A percentile compares a stretch with the other conserved stretches of the same genome.
Conservation (phyloP, 1,284 basidiomycete species). For the Trametes versicolor region DNA sequence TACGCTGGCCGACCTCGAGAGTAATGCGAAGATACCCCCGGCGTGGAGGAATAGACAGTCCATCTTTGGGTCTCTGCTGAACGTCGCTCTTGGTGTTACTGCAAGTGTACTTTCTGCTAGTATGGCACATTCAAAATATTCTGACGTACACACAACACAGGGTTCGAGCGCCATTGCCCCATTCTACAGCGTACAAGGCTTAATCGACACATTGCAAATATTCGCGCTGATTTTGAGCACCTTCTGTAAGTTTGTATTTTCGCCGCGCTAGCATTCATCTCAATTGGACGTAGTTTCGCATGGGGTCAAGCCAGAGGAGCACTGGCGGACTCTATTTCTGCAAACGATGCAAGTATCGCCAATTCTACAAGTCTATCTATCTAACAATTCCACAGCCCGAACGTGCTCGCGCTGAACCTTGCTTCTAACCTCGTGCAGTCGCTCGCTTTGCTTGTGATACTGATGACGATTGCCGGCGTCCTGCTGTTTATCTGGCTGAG, state of each 20-base stretch:
- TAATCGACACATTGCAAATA: constrained; percentile 73
- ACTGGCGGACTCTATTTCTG: constrained; percentile 67
- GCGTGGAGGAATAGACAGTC: constrained; percentile 64
- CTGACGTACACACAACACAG: constrained; percentile 43
- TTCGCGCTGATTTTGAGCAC: constrained; percentile 75
- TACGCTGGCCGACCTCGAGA: constrained; percentile 67
- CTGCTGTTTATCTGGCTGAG: constrained; percentile 67
- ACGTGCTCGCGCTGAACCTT: constrained; percentile 75
- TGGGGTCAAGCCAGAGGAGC: constrained; percentile 49
- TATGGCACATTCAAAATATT: background rate
- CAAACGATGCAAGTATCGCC: constrained; percentile 66
- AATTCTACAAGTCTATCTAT: constrained; percentile 12
- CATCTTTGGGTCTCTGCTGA: constrained; percentile 56
- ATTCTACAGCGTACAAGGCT: constrained; percentile 74
- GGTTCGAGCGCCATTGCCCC: constrained; percentile 73
- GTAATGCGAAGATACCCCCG: constrained; percentile 57
- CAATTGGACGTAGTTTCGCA: constrained; percentile 51
- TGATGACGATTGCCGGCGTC: constrained; percentile 61
- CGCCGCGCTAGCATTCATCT: constrained; percentile 4
- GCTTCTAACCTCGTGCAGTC: constrained; percentile 63
- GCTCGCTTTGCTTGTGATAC: constrained; percentile 61
- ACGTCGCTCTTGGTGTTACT: constrained; percentile 57
- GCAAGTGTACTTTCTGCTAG: constrained; percentile 47
- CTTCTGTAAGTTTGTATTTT: constrained; percentile 54
- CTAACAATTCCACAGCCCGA: constrained; percentile 58